Evolutionary conservation across 2,329 filamentous ascomycete genomes (phyloP), one percentile per base, ranked within the genome.

Genomic region (Paraconiothyrium brasiliense): DNA sequence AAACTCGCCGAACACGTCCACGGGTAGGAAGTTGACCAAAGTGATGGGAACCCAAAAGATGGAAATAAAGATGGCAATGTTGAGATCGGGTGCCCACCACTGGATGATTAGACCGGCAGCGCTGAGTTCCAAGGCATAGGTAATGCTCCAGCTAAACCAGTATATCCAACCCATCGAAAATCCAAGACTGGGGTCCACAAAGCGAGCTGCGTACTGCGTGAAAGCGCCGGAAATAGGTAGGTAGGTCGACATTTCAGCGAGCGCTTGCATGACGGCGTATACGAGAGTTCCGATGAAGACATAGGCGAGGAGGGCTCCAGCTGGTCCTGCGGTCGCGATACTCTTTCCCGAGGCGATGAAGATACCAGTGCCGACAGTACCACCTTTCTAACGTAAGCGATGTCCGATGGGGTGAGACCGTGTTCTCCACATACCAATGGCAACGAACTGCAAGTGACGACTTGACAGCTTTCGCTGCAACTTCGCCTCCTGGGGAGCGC

Each of bases 151-250:
- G 41, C 86, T 89, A 73, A 93, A 93, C 89, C 90, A 94, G 79
- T 94, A 94, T 62, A 92, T 89, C 91, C 91, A 94, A 22, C 92
- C 91, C 85, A 93, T 90, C 22, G 90, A 85, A 70, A 93, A 93
- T 8, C 90, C 90, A 51, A 93, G 81, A 59, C 88, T 89, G 11
- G 87, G 88, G 71, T 92, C 89, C 60, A 93, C 85, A 70, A 94
- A 92, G 20, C 92, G 89, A 43, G 88, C 85, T 24, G 91, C 90
- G 70, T 93, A 94, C 46, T 89, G 85, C 34, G 90, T 91, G 74
- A 94, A 94, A 44, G 90, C 89, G 60, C 91, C 92, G 22, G 90
- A 83, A 39, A 94, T 88, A 6, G 92, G 92, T 32, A 94, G 88
- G 69, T 89, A 92, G 11, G 91, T 89, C 10, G 91, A 89, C 84